These are phyloP conservation scores for Closterium sp. DNA, from an alignment of 139 green algal genomes.

Conservation along the genomic window DNA sequence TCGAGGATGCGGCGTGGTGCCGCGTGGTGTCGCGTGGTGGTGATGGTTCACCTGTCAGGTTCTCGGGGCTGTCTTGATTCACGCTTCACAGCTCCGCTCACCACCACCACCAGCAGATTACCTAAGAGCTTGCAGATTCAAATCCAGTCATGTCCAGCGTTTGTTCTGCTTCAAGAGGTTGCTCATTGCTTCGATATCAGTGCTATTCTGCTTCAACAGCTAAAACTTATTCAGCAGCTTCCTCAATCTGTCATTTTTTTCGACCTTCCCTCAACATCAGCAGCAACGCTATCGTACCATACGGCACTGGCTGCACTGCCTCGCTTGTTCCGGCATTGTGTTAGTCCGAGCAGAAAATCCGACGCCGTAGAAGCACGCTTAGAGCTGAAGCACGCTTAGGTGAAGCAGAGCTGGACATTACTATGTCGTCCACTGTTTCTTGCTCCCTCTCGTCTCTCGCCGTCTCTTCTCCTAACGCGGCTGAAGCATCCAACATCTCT, in stretches of 20 bases:
- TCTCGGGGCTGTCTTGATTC: too few species aligned
- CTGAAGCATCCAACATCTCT: not conserved
- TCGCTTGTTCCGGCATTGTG: not conserved
- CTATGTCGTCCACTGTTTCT: not conserved
- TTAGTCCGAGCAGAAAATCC: not conserved
- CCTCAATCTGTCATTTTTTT: not conserved
- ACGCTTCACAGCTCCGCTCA: too few species aligned
- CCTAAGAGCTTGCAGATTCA: not conserved
- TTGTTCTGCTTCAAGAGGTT: not conserved
- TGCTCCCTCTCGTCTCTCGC: not conserved
- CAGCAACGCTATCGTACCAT: not conserved
- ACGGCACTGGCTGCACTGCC: not conserved
- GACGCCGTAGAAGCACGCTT: not conserved
- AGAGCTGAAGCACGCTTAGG: not conserved
- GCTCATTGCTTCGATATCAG: too few species aligned
- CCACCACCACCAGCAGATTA: too few species aligned
- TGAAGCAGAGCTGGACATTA: not conserved
- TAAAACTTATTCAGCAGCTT: not conserved
- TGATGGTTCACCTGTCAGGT: too few species aligned
- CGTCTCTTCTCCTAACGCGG: not conserved
- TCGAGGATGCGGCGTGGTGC: too few species aligned
- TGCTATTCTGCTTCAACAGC: not conserved
- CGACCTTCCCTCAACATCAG: not conserved
- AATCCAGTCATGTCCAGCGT: not conserved
- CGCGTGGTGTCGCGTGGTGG: too few species aligned